These are phyloP conservation scores for Cyberlindnera subsufficiens DNA, from an alignment of 805 yeast genomes.

Conservation along the genomic window DNA sequence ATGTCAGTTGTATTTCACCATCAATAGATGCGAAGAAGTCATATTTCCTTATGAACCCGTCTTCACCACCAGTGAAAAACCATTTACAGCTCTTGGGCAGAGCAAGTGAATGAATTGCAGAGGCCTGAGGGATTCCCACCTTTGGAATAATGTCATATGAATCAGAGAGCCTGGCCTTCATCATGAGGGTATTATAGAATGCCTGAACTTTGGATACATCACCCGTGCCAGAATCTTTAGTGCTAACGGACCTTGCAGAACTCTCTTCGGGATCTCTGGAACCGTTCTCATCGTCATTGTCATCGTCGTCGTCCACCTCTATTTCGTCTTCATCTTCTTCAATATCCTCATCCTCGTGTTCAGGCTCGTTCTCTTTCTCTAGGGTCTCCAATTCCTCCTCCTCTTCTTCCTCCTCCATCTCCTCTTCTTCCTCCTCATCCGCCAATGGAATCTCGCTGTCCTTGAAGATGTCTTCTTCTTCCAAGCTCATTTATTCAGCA, in stretches of 20 bases:
- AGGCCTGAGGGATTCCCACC: slow-evolving; percentile 80
- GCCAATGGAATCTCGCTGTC: slow-evolving; percentile 16
- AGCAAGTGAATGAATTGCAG: slow-evolving; percentile 73
- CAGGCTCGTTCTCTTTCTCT: slow-evolving; percentile 25
- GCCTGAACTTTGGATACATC: slow-evolving; percentile 3
- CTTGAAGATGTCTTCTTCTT: slow-evolving; percentile 21
- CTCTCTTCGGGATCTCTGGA: slow-evolving; percentile 1
- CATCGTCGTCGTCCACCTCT: slow-evolving; percentile 5
- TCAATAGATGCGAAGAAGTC: slow-evolving; percentile 82
- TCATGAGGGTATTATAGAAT: slow-evolving; percentile 27
- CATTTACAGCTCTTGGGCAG: slow-evolving; percentile 77
- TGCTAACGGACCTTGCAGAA: background rate
- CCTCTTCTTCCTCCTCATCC: slow-evolving; percentile 25
- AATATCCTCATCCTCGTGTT: slow-evolving; percentile 18
- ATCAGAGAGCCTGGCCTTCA: slow-evolving; percentile 46
- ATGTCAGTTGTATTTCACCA: slow-evolving; percentile 82
- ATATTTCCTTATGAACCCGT: slow-evolving; percentile 87
- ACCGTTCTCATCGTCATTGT: slow-evolving; percentile 2
- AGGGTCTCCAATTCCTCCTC: slow-evolving; percentile 25
- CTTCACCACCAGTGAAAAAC: slow-evolving; percentile 93
- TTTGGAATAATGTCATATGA: slow-evolving; percentile 73
- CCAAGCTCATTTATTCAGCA: slow-evolving; percentile 1
- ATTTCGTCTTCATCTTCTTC: slow-evolving; percentile 12
- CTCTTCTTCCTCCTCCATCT: slow-evolving; percentile 22
- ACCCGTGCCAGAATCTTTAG: background rate